Base-by-base conservation (phyloP, 768 basidiomycete genomes). In the Peribolospora baueri region DNA sequence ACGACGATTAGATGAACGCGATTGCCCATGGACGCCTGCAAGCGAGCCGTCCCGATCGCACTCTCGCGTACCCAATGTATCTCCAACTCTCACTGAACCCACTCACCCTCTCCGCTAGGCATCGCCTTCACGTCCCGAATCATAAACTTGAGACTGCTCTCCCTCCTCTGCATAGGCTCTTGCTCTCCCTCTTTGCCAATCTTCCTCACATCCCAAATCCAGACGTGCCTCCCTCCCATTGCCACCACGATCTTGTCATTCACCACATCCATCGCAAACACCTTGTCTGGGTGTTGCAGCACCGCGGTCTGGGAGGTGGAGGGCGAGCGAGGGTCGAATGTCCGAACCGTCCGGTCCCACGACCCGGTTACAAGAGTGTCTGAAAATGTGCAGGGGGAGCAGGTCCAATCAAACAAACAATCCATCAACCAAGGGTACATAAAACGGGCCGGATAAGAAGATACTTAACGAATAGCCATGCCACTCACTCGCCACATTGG, bases 131-230 rank as follows among this genome's bases (percentile, higher is more conserved):
- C 67, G 50, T 80, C 81, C 56, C 87, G 71, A 46, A 90, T 95
- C 82, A 93, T 82, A 65, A 83, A 95, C 68, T 93, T 93, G 57
- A 98, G 68, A 60, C 84, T 87, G 65, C 84, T 87, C 69, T 95
- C 93, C 58, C 93, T 69, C 66, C 78, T 74, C 63, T 88, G 84
- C 53, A 76, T 73, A 0, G 84, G 81, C 53, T 73, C 69, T 51
- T 58, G 56, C 46, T 58, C 56, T 2, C 63, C 51, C 38, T 61
- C 62, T 10, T 61, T 52, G 36, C 58, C 58, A 77, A 95, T 81
- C 58, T 79, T 80, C 38, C 84, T 73, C 11, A 86, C 71, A 61
- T 90, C 85, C 62, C 83, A 95, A 9, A 95, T 86, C 63, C 84
- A 76, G 62, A 97, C 85, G 4, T 85, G 69, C 9, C 90, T 75